Evolutionary conservation across 2,329 filamentous ascomycete genomes (phyloP).

Genomic region (Mariannaea sp.): DNA sequence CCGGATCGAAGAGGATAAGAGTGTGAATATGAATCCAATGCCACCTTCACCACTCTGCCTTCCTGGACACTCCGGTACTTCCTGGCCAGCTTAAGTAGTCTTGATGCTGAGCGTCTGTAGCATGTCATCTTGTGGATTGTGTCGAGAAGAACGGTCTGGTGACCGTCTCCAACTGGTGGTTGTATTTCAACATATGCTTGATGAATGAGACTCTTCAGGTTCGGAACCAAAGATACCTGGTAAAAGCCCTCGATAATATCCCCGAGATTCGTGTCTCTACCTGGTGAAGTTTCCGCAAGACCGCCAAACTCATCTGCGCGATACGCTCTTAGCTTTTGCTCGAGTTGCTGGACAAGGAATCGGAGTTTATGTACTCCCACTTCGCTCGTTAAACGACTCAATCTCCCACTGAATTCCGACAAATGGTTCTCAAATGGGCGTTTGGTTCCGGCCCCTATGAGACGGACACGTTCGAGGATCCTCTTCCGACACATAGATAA

Average conservation of each 20-base stretch:
- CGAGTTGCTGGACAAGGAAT: background rate
- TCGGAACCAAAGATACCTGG: constrained; percentile 7
- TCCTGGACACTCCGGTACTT: background rate
- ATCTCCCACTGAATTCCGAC: background rate
- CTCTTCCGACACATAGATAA: constrained; percentile 21
- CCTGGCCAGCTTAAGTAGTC: constrained; percentile 13
- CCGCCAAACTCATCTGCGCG: background rate
- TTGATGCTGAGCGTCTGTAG: constrained; percentile 21
- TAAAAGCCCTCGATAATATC: constrained; percentile 10
- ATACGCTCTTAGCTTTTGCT: constrained; percentile 2
- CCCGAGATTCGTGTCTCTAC: constrained; percentile 8
- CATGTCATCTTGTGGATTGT: constrained; percentile 24
- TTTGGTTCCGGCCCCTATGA: background rate
- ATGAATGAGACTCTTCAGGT: constrained; percentile 9
- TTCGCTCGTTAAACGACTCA: background rate
- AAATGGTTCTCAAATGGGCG: constrained; percentile 1
- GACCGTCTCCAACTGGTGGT: background rate
- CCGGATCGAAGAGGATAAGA: background rate
- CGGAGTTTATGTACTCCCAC: background rate
- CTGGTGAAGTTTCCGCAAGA: background rate
- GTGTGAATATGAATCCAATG: constrained; percentile 1
- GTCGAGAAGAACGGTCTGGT: constrained; percentile 12
- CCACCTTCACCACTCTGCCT: background rate
- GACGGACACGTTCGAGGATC: constrained; percentile 15
- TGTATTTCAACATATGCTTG: background rate